Evolutionary conservation across 305 asterid genomes (phyloP).

Genomic region (Plantago coronopus): DNA sequence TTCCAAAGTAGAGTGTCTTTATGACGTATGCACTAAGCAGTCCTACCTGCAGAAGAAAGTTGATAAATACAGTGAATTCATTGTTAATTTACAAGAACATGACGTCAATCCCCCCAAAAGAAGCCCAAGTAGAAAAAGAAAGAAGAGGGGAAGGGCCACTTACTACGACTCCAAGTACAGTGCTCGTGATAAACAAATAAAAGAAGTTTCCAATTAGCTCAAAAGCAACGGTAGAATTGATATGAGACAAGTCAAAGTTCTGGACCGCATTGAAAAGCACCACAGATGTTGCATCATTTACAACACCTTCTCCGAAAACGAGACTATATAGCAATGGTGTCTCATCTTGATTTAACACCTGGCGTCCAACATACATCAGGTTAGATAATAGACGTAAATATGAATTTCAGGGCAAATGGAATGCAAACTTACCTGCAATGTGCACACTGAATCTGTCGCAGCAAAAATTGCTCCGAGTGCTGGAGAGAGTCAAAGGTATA

Average conservation of each 20-base stretch:
- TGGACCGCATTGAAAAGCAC: constrained; percentile 70
- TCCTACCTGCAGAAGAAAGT: constrained; percentile 45
- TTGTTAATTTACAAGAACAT: constrained; percentile 7
- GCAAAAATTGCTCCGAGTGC: constrained; percentile 69
- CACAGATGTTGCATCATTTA: constrained; percentile 65
- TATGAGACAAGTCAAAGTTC: constrained; percentile 48
- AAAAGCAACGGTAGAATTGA: constrained; percentile 35
- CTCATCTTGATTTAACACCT: constrained; percentile 64
- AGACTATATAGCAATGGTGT: constrained; percentile 57
- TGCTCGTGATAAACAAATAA: constrained; percentile 51
- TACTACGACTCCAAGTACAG: constrained; percentile 50
- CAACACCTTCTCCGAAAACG: constrained; percentile 65
- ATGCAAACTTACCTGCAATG: constrained; percentile 44
- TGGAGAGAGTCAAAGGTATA: constrained; percentile 24
- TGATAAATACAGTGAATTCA: constrained; percentile 15
- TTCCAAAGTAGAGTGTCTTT: constrained; percentile 71
- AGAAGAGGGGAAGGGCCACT: constrained; percentile 24
- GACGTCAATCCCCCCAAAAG: background rate
- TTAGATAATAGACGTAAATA: background rate
- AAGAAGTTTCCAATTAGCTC: constrained; percentile 48
- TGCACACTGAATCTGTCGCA: constrained; percentile 64
- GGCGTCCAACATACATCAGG: constrained; percentile 21
- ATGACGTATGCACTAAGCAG: constrained; percentile 63
- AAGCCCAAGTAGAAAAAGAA: constrained; percentile 3
- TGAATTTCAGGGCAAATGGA: constrained; percentile 16